These are phyloP conservation scores for Discostella stelligeroides DNA, from an alignment of 108 stramenopile species.

Conservation along the genomic window DNA sequence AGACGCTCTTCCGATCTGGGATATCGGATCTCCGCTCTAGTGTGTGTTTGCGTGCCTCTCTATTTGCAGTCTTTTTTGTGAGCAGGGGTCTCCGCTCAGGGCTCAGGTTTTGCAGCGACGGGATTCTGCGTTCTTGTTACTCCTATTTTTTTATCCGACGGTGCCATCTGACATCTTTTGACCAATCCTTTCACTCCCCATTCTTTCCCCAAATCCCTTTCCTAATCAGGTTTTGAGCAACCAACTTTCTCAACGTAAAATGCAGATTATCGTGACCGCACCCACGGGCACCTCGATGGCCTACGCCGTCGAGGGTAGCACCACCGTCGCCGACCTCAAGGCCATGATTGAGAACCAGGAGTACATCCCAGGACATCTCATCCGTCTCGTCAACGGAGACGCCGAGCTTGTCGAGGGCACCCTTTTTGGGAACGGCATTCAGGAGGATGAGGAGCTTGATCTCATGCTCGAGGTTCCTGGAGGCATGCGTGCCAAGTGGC, in stretches of 20 bases:
- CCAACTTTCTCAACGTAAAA: constrained; percentile 47
- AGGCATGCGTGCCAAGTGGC: constrained; percentile 92
- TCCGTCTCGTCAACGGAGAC: constrained; percentile 77
- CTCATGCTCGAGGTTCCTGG: constrained; percentile 75
- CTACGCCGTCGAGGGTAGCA: constrained; percentile 80
- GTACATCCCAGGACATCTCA: constrained; percentile 80
- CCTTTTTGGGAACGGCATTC: constrained; percentile 79
- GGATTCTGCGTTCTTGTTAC: no score
- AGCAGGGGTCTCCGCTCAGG: no score
- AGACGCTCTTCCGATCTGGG: no score
- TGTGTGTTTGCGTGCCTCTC: no score
- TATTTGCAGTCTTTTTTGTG: no score
- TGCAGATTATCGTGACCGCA: constrained; percentile 81
- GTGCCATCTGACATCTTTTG: no score
- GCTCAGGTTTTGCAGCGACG: no score
- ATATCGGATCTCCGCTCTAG: no score
- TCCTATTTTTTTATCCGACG: no score
- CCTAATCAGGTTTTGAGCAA: constrained; percentile 70
- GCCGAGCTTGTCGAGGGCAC: constrained; percentile 73
- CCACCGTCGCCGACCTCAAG: constrained; percentile 87
- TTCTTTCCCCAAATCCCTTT: constrained; percentile 2
- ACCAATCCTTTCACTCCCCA: not conserved
- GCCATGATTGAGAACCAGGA: constrained; percentile 87
- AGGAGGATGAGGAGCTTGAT: constrained; percentile 79
- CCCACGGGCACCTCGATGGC: constrained; percentile 61